These are phyloP conservation scores for Gleditsia sinensis DNA, from an alignment of 306 rosid species.

Conservation along the genomic window DNA sequence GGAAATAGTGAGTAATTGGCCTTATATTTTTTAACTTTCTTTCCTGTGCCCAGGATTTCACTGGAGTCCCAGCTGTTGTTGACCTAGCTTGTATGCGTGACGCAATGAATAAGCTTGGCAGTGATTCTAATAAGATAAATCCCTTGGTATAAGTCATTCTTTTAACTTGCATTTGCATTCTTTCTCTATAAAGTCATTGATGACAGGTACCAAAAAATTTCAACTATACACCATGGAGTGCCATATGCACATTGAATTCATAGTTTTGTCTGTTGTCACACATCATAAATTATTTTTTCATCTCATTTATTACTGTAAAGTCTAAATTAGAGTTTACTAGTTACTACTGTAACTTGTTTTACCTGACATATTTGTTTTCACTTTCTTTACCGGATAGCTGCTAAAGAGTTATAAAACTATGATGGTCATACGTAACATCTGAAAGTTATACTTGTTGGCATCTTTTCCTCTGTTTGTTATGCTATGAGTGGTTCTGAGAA, in stretches of 20 bases:
- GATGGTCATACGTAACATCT: neutral
- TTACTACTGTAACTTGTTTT: too few relatives aligned
- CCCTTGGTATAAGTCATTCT: conserved; percentile 68
- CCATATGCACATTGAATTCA: neutral
- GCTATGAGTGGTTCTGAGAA: neutral
- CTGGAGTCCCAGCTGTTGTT: conserved; percentile 93
- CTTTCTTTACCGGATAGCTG: neutral
- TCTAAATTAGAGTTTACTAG: neutral
- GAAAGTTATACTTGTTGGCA: conserved; percentile 23
- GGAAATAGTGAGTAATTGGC: conserved; percentile 4
- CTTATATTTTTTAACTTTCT: conserved; percentile 15
- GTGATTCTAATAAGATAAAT: conserved; percentile 87
- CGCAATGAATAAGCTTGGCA: conserved; percentile 92
- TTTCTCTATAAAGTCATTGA: conserved; percentile 19
- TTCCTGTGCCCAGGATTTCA: conserved; percentile 67
- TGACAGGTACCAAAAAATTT: conserved; percentile 16
- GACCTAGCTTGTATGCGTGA: conserved; percentile 98
- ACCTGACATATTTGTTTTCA: neutral
- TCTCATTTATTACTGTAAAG: conserved; percentile 9
- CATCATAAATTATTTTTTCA: neutral
- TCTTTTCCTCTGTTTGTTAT: conserved; percentile 19
- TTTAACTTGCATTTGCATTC: neutral
- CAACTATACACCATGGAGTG: neutral
- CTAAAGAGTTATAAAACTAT: neutral
- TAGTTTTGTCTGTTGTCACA: conserved; percentile 7